Evolutionary conservation across 192 early-diverging fungal species (phyloP).

Genomic region (Podila epigama): DNA sequence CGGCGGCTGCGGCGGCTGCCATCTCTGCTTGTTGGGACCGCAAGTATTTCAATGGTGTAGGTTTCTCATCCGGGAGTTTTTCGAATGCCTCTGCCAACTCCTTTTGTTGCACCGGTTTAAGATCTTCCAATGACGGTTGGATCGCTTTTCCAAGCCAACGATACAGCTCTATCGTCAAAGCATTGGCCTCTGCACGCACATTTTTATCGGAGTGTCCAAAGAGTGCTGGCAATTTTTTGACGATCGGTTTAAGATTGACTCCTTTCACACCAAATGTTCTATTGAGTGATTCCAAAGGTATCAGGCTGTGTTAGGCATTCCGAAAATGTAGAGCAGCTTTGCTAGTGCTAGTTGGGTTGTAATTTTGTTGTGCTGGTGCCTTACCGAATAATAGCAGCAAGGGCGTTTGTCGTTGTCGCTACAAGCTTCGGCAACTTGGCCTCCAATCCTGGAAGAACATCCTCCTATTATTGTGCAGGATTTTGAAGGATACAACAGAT

Average conservation of each 20-base stretch:
- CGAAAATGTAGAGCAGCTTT: too few relatives aligned
- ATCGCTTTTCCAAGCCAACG: conserved; percentile 92
- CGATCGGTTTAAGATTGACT: conserved; percentile 80
- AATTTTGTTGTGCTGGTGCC: not conserved
- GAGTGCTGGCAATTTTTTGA: conserved; percentile 87
- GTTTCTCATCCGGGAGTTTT: conserved; percentile 64
- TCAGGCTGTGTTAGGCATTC: too few relatives aligned
- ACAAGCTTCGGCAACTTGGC: conserved; percentile 96
- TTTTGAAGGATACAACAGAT: too few relatives aligned
- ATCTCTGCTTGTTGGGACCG: conserved; percentile 79
- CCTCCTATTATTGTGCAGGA: conserved; percentile 60
- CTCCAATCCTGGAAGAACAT: conserved; percentile 76
- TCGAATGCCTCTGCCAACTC: conserved; percentile 90
- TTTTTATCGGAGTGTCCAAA: conserved; percentile 95
- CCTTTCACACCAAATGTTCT: conserved; percentile 85
- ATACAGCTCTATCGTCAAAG: conserved; percentile 79
- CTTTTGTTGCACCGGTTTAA: conserved; percentile 95
- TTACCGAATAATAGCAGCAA: conserved; percentile 69
- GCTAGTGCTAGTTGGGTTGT: too few relatives aligned
- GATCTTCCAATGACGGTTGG: conserved; percentile 74
- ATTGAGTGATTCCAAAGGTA: too few relatives aligned
- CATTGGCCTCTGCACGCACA: conserved; percentile 86
- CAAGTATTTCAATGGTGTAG: conserved; percentile 73
- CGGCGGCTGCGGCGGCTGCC: conserved; percentile 53
- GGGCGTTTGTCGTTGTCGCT: conserved; percentile 68